Conservation (phyloP, 495 filamentous ascomycete species). For the Aspergillus funiculosus region DNA sequence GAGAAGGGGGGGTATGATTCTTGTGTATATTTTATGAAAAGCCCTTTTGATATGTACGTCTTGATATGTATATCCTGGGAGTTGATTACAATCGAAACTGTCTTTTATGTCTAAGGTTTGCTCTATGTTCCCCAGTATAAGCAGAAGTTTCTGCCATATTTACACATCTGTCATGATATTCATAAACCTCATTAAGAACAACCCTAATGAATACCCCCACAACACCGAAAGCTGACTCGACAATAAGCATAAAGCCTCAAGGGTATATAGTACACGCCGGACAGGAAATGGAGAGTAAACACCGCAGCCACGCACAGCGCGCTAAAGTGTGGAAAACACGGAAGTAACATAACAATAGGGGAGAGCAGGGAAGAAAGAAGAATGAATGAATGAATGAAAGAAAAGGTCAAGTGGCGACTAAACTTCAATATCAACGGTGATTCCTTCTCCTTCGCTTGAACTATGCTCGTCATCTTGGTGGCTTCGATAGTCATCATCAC, state of each 20-base stretch:
- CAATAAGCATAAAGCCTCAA: constrained; percentile 7
- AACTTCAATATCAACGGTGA: constrained; percentile 43
- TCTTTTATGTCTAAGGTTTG: too few relatives aligned
- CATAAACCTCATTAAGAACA: too few relatives aligned
- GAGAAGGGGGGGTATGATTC: too few relatives aligned
- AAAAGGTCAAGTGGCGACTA: constrained; percentile 13
- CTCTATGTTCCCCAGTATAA: too few relatives aligned
- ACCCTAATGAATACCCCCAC: neutral
- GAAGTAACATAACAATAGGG: constrained; percentile 7
- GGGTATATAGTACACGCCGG: constrained; percentile 22
- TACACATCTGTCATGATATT: too few relatives aligned
- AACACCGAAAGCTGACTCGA: neutral
- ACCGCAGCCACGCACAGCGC: neutral
- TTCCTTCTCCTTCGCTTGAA: constrained; percentile 42
- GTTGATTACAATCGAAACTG: too few relatives aligned
- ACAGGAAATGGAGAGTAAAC: neutral
- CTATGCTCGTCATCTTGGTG: constrained; percentile 31
- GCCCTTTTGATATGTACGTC: too few relatives aligned
- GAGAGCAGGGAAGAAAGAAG: constrained; percentile 10
- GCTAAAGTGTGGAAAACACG: constrained; percentile 8
- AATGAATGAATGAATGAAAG: neutral
- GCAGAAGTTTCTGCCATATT: too few relatives aligned
- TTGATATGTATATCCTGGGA: too few relatives aligned
- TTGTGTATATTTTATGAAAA: too few relatives aligned
- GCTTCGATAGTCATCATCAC: constrained; percentile 13